Evolutionary conservation across 345 rosid genomes (phyloP).

Genomic region (Populus pruinosa): DNA sequence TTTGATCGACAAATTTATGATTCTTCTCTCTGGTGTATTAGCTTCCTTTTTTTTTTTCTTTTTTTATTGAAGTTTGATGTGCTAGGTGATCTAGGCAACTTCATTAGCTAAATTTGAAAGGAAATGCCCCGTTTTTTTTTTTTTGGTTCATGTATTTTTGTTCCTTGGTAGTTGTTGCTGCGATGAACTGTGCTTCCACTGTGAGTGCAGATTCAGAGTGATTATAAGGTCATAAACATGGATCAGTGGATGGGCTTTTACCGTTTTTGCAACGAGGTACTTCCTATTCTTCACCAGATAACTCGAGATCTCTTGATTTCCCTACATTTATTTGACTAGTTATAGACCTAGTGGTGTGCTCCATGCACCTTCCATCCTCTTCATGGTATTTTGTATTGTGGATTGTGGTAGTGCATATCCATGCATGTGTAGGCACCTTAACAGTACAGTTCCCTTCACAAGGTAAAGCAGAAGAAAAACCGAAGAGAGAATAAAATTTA

Average conservation of each 20-base stretch:
- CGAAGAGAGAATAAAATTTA: neutral
- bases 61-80: neutral
- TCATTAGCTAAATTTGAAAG: neutral
- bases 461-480: neutral
- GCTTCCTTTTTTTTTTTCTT: neutral
- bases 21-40: too few relatives aligned
- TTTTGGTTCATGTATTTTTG: neutral
- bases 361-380: neutral
- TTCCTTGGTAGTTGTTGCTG: neutral
- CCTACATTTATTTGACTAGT: neutral
- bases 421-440: neutral
- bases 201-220: constrained; percentile 28
- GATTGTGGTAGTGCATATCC: neutral
- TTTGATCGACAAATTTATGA: neutral
- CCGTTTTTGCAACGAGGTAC: constrained; percentile 32
- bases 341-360: neutral
- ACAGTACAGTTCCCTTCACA: neutral
- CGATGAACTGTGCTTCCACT: neutral
- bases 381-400: neutral
- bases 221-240: constrained; percentile 36
- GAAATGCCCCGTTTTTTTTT: neutral
- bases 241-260: constrained; percentile 39
- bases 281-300: neutral
- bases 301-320: neutral
- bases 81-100: neutral